A percentile compares a stretch with the other conserved stretches of the same genome.
Conservation (phyloP, 2,329 filamentous ascomycete species). For the Colletotrichum sp. region DNA sequence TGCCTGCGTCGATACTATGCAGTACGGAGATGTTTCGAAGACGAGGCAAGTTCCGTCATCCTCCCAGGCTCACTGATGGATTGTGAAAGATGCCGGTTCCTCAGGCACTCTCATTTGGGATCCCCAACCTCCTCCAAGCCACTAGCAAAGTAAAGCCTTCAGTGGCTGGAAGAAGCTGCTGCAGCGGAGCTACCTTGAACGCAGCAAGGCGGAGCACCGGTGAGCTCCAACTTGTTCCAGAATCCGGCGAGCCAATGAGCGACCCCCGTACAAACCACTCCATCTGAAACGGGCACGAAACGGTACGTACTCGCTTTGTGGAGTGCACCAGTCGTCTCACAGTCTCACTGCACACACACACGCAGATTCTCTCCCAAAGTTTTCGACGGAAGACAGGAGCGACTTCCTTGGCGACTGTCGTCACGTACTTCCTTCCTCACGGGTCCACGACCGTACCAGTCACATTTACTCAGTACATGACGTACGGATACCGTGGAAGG, state of each 20-base stretch:
- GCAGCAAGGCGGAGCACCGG: slow-evolving; percentile 1
- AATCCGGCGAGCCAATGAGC: slow-evolving; percentile 12
- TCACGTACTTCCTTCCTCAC: not conserved
- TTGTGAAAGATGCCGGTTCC: not conserved
- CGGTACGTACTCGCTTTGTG: not conserved
- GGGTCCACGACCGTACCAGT: not conserved
- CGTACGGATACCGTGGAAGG: not conserved
- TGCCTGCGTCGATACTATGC: not conserved
- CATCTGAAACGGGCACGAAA: slow-evolving; percentile 19
- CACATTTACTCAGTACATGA: not conserved
- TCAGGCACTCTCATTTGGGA: not conserved
- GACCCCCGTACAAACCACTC: not conserved
- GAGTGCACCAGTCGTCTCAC: not conserved
- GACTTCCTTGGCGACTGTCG: not conserved
- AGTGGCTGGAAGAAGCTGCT: not conserved
- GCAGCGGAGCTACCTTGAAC: not conserved
- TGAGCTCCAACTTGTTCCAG: slow-evolving; percentile 8
- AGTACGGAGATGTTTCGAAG: not conserved
- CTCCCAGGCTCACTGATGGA: not conserved
- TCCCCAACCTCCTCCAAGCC: slow-evolving; percentile 1
- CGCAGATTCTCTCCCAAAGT: not conserved
- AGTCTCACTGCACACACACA: not conserved
- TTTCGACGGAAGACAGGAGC: not conserved
- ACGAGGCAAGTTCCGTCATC: not conserved
- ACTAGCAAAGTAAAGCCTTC: not conserved